phyloP scores from a whole-genome alignment of 1,284 basidiomycete species.

The Naganishia sp. region DNA sequence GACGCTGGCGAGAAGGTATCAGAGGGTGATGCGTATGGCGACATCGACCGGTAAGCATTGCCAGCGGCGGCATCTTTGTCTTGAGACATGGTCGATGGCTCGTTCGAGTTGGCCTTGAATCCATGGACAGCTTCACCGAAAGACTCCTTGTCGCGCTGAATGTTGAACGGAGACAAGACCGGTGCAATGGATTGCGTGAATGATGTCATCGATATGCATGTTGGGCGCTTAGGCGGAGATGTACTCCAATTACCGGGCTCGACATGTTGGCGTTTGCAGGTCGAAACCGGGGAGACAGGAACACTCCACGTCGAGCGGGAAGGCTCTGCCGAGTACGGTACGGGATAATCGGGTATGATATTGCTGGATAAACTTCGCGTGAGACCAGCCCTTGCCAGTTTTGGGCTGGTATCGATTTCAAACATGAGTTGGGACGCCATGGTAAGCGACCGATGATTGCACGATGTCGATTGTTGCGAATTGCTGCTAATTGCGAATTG shows the following conservation, averaged over 20 bases:
- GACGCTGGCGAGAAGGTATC: background rate
- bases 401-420: slow-evolving; percentile 24
- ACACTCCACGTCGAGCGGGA: slow-evolving; percentile 16
- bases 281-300: slow-evolving; percentile 9
- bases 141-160: background rate
- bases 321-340: background rate
- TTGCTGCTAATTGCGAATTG: background rate
- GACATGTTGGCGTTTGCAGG: background rate
- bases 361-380: slow-evolving; percentile 2
- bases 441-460: background rate
- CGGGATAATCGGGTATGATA: background rate
- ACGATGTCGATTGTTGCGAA: background rate
- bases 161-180: background rate
- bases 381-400: slow-evolving; percentile 7
- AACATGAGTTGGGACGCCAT: slow-evolving; percentile 23
- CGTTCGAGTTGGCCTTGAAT: too few species aligned
- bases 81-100: background rate
- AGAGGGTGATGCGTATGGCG: background rate
- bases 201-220: slow-evolving; percentile 1
- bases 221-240: slow-evolving; percentile 14
- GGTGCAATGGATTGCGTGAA: slow-evolving; percentile 11
- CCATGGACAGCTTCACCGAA: background rate
- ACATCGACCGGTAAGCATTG: background rate
- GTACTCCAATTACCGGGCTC: background rate
- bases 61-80: background rate